Percentiles rank a stretch among this genome's conserved stretches.
phyloP scores from a whole-genome alignment of 108 stramenopile species.

The Stephanodiscus triporus region DNA sequence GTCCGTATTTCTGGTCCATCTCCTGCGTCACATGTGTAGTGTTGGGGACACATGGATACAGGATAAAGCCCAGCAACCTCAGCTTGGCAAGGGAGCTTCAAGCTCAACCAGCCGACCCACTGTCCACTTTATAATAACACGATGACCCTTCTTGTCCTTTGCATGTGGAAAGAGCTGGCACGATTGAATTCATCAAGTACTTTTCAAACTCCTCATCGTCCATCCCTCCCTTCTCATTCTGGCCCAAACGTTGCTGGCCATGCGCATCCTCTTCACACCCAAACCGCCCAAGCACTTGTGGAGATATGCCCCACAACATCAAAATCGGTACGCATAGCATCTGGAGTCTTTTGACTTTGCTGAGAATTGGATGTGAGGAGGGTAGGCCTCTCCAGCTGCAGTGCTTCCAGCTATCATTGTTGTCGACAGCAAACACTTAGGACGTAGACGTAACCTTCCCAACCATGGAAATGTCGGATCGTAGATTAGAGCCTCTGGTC shows the following conservation, averaged over 20 bases:
- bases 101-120: slow-evolving; percentile 3
- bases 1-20: slow-evolving; percentile 13
- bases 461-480: slow-evolving; percentile 6
- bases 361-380: not conserved
- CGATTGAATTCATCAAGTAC: slow-evolving; percentile 1
- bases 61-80: not conserved
- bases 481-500: slow-evolving; percentile 3
- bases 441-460: slow-evolving; percentile 9
- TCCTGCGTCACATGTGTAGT: slow-evolving; percentile 9
- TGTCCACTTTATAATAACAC: slow-evolving; percentile 18
- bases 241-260: slow-evolving; percentile 13
- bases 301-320: not conserved
- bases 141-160: slow-evolving; percentile 2
- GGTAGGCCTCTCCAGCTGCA: slow-evolving; percentile 7
- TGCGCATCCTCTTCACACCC: not conserved
- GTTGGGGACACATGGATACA: slow-evolving; percentile 20
- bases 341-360: not conserved
- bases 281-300: slow-evolving; percentile 8
- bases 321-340: not conserved
- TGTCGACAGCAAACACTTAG: slow-evolving; percentile 4
- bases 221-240: slow-evolving; percentile 36
- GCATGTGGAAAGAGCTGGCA: slow-evolving; percentile 18
- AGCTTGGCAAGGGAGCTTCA: not conserved
- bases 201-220: slow-evolving; percentile 7
- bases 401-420: slow-evolving; percentile 25